Evolutionary conservation across 352 stramenopile species (phyloP), one percentile per base, ranked within the genome.

Genomic region (Aphanomyces invadans): DNA sequence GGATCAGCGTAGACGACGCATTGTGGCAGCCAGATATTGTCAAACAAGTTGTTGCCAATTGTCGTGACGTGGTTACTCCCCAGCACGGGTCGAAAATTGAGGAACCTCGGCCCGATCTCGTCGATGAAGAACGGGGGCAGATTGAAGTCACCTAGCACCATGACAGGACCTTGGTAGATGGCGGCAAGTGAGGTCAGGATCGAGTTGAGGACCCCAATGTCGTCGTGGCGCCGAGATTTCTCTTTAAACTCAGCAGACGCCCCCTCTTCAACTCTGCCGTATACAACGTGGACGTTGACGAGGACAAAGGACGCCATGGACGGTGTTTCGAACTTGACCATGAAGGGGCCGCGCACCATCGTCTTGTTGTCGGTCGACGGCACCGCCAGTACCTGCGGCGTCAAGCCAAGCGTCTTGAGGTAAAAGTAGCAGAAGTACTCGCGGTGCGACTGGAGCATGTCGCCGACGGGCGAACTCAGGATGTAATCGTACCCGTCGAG

Each of bases 111-210:
- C 36, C 36, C 36, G 5, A 86, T 48, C 0, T 77, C 73, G 28
- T 73, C 74, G 49, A 90, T 78, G 5, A 87, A 70, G 38, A 86
- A 74, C 0, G 75, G 79, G 0, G 77, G 70, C 44, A 90, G 70
- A 56, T 88, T 88, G 62, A 90, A 87, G 65, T 88, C 79, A 23
- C 79, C 81, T 2, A 90, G 55, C 15, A 88, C 68, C 19, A 88
- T 48, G 4, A 87, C 65, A 25, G 77, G 36, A 15, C 36, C 32
- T 3, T 33, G 60, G 15, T 78, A 32, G 28, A 72, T 68, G 17
- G 55, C 67, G 38, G 70, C 53, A 44, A 84, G 31, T 23, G 49
- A 42, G 36, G 36, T 42, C 36, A 42, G 15, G 7, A 42, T 7
- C 15, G 7, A 62, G 63, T 76, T 65, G 63, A 81, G 75, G 72